Evolutionary conservation across 2,329 filamentous ascomycete species (phyloP).

Genomic region (Paraconiothyrium brasiliense): DNA sequence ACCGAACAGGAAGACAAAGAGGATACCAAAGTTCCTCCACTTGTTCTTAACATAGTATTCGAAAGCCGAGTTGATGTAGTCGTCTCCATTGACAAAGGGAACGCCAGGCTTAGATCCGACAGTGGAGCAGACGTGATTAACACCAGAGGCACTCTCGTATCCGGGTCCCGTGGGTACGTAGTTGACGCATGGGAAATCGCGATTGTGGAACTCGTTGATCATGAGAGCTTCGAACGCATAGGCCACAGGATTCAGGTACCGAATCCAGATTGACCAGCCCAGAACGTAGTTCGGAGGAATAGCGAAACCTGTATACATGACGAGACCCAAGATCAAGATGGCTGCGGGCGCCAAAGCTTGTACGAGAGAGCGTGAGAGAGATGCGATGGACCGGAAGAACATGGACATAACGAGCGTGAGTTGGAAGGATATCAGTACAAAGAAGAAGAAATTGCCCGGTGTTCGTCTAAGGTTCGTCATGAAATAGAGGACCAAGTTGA

Average conservation of each 20-base stretch:
- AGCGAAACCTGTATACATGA: slow-evolving; percentile 74
- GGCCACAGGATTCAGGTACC: slow-evolving; percentile 79
- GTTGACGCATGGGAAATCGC: slow-evolving; percentile 63
- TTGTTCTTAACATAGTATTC: slow-evolving; percentile 50
- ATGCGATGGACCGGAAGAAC: slow-evolving; percentile 85
- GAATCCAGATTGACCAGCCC: slow-evolving; percentile 83
- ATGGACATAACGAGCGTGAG: slow-evolving; percentile 83
- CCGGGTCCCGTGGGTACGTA: slow-evolving; percentile 55
- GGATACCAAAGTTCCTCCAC: slow-evolving; percentile 60
- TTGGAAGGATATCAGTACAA: slow-evolving; percentile 77
- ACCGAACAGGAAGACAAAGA: slow-evolving; percentile 56
- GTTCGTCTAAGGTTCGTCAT: slow-evolving; percentile 82
- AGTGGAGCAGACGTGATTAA: slow-evolving; percentile 51
- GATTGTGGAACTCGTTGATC: slow-evolving; percentile 80
- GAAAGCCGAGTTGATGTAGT: slow-evolving; percentile 47
- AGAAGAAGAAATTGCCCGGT: slow-evolving; percentile 84
- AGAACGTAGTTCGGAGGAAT: slow-evolving; percentile 72
- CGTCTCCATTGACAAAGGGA: slow-evolving; percentile 50
- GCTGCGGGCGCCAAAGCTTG: slow-evolving; percentile 67
- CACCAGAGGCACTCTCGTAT: slow-evolving; percentile 49
- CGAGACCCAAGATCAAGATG: slow-evolving; percentile 69
- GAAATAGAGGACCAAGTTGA: slow-evolving; percentile 87
- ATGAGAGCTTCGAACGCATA: slow-evolving; percentile 85
- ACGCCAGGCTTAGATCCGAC: slow-evolving; percentile 54
- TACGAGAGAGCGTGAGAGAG: slow-evolving; percentile 72